Evolutionary conservation across 1,139 yeast species (phyloP), one percentile per base, ranked within the genome.

Genomic region (Candida mesenterica): DNA sequence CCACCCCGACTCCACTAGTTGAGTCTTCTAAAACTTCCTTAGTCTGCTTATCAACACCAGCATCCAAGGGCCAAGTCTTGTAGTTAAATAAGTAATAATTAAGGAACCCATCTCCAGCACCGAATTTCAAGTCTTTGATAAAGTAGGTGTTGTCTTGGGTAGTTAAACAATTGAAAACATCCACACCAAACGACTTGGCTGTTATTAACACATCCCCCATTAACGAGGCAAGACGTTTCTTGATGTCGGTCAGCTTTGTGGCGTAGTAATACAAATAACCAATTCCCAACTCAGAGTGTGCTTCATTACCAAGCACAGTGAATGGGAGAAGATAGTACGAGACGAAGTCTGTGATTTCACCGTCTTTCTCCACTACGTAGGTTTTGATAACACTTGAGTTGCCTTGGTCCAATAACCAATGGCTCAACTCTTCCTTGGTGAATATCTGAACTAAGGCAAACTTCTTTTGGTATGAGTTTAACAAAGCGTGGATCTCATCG

Each of bases 241-340:
- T 73, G 49, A 86, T 70, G 12, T 52, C 48, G 8, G 51, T 61
- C 5, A 53, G 59, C 40, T 82, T 82, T 0, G 95, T 71, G 1
- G 96, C 97, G 55, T 92, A 92, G 63, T 94, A 92, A 62, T 78
- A 94, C 41, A 89, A 66, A 54, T 92, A 92, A 1, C 97, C 97
- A 38, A 89, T 84, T 5, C 90, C 89, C 46, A 92, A 64, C 40
- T 82, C 79, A 34, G 76, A 69, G 57, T 88, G 85, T 33, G 69
- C 60, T 3, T 78, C 61, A 50, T 85, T 80, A 39, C 86, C 77
- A 44, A 92, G 68, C 7, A 92, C 95, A 0, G 90, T 78, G 61
- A 89, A 87, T 35, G 97, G 97, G 34, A 92, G 71, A 30, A 90
- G 73, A 58, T 90, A 92, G 62, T 86, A 92, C 3, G 97, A 87